phyloP scores from a whole-genome alignment of 164 flowering plant genomes.

The Vitis rupestris region DNA sequence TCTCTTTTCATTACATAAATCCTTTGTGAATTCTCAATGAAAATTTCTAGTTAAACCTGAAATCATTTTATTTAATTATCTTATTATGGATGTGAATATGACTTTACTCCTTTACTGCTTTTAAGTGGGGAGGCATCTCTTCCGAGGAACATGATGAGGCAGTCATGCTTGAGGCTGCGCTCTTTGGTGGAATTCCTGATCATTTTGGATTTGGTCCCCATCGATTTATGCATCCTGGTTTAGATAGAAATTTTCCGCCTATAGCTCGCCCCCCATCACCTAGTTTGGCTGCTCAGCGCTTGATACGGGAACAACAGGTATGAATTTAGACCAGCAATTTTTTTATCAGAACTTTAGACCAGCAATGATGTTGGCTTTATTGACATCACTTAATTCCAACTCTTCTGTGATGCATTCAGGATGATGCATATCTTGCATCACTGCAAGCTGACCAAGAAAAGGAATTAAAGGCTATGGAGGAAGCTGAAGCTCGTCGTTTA shows the following conservation, averaged over 20 bases:
- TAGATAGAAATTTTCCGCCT: conserved; percentile 32
- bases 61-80: not conserved
- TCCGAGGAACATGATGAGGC: conserved; percentile 98
- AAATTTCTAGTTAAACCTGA: not conserved
- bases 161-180: conserved; percentile 99
- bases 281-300: conserved; percentile 75
- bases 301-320: conserved; percentile 92
- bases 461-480: conserved; percentile 71
- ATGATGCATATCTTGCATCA: conserved; percentile 92
- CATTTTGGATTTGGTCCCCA: conserved; percentile 51
- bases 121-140: conserved; percentile 96
- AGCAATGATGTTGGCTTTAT: too few relatives aligned
- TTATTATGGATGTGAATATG: not conserved
- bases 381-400: not conserved
- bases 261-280: conserved; percentile 93
- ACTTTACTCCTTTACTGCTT: conserved; percentile 5
- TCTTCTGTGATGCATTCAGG: conserved; percentile 44
- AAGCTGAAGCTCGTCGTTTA: conserved; percentile 57
- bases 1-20: not conserved
- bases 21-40: not conserved
- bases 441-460: conserved; percentile 92
- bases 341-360: not conserved
- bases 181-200: conserved; percentile 94
- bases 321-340: conserved; percentile 1
- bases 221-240: conserved; percentile 40